Percentiles rank a stretch among this genome's conserved stretches.
These are phyloP conservation scores for Umbelopsis ramanniana DNA, from an alignment of 192 early-diverging fungal species.

Conservation along the genomic window DNA sequence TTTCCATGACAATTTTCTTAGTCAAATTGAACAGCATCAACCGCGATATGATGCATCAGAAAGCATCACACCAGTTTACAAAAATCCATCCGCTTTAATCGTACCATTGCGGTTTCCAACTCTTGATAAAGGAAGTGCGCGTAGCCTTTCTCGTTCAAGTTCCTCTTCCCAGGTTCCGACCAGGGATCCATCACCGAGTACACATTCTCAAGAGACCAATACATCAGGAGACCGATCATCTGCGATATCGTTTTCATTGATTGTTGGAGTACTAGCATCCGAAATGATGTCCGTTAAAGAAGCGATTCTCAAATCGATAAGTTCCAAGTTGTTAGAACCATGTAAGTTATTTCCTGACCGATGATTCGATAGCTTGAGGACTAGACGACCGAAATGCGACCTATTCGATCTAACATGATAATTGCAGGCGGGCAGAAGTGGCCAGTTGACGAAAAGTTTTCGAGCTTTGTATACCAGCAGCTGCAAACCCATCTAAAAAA, in stretches of 20 bases:
- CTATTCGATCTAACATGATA: background rate
- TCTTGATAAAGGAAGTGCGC: background rate
- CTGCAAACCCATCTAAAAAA: background rate
- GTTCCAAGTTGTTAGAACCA: background rate
- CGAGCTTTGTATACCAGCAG: slow-evolving; percentile 1
- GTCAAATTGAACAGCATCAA: background rate
- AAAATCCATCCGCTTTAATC: background rate
- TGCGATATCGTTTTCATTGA: background rate
- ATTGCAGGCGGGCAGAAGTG: background rate
- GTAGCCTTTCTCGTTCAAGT: background rate
- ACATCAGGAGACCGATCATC: background rate
- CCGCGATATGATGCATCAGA: background rate
- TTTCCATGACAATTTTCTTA: background rate
- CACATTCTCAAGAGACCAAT: background rate
- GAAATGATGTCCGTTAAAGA: slow-evolving; percentile 13
- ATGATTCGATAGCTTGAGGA: background rate
- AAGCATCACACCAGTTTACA: background rate
- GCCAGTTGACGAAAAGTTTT: background rate
- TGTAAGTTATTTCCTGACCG: background rate
- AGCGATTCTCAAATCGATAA: background rate
- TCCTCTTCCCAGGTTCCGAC: background rate
- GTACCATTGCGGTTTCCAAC: background rate
- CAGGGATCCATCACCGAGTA: background rate
- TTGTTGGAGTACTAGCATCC: background rate
- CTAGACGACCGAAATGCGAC: background rate